These are phyloP conservation scores for Discostella stelligeroides DNA, from an alignment of 108 stramenopile genomes.

Conservation along the genomic window DNA sequence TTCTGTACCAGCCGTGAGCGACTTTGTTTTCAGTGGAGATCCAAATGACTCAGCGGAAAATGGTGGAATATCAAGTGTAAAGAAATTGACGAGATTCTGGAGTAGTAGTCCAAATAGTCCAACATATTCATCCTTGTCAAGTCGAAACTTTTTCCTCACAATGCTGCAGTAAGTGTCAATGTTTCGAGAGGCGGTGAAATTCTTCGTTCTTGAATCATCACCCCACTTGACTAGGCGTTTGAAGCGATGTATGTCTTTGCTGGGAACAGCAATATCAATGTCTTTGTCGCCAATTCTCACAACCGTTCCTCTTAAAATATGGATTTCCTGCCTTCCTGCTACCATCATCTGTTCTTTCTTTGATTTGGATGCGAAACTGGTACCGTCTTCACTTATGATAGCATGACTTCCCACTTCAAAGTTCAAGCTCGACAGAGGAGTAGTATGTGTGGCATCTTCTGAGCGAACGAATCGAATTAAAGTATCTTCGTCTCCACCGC, in stretches of 20 bases:
- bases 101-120: slow-evolving; percentile 69
- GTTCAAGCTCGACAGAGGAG: slow-evolving; percentile 35
- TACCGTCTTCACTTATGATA: slow-evolving; percentile 73
- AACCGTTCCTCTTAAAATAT: slow-evolving; percentile 69
- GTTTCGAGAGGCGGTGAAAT: no score
- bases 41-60: slow-evolving; percentile 50
- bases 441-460: slow-evolving; percentile 8
- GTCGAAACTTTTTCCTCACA: slow-evolving; percentile 48
- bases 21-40: slow-evolving; percentile 44
- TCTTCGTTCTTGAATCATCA: slow-evolving; percentile 13
- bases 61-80: slow-evolving; percentile 49
- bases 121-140: slow-evolving; percentile 73
- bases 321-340: slow-evolving; percentile 52
- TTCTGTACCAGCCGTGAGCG: slow-evolving; percentile 37
- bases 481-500: slow-evolving; percentile 31
- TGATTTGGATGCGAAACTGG: slow-evolving; percentile 22
- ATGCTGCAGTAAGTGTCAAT: background rate
- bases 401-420: slow-evolving; percentile 62
- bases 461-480: slow-evolving; percentile 48
- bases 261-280: slow-evolving; percentile 50
- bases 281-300: slow-evolving; percentile 34
- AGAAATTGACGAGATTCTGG: slow-evolving; percentile 72
- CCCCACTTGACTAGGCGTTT: slow-evolving; percentile 33
- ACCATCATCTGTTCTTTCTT: slow-evolving; percentile 3
- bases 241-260: slow-evolving; percentile 58